Evolutionary conservation across 208 protist species (phyloP), one percentile per base, ranked within the genome.

Genomic region (Wallacemonas sp.): DNA sequence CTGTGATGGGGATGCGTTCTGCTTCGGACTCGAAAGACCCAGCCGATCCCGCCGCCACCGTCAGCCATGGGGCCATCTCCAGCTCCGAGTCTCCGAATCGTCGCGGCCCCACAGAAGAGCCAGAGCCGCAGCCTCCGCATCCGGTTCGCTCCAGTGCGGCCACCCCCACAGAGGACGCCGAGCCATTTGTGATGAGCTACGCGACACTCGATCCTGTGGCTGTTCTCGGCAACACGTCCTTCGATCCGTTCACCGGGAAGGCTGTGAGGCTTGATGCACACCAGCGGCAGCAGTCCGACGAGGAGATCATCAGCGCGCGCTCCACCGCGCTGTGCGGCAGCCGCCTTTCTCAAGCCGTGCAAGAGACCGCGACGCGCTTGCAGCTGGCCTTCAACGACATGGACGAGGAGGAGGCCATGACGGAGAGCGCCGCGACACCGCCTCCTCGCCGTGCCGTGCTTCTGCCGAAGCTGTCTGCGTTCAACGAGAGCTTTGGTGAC

Each of bases 171-270:
- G 52, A 58, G 32, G 49, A 61, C 3, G 52, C 64, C 5, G 29
- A 61, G 26, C 36, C 27, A 0, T 69, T 69, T 26, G 49, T 52
- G 30, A 61, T 61, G 21, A 69, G 64, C 49, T 69, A 61, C 52
- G 48, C 47, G 32, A 47, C 44, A 27, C 54, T 68, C 24, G 62
- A 56, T 21, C 52, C 52, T 2, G 29, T 58, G 9, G 52, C 52
- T n/a, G 52, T 58, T 3, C 30, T 58, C 16, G 52, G 52, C 52
- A 58, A 39, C 52, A 26, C 30, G 4, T 58, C 52, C 52, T 58
- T 58, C 19, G 52, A 58, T n/a, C 52, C 52, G 14, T 58, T 58
- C 52, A 4, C 52, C 8, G 26, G 52, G 14, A 58, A 58, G 23
- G 30, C 23, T n/a, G 29, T 39, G 52, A 5, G 6, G 3, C 5